A percentile compares a stretch with the other conserved stretches of the same genome.
These are phyloP conservation scores for Fraxinus americana DNA, from an alignment of 257 asterid species.

Conservation along the genomic window DNA sequence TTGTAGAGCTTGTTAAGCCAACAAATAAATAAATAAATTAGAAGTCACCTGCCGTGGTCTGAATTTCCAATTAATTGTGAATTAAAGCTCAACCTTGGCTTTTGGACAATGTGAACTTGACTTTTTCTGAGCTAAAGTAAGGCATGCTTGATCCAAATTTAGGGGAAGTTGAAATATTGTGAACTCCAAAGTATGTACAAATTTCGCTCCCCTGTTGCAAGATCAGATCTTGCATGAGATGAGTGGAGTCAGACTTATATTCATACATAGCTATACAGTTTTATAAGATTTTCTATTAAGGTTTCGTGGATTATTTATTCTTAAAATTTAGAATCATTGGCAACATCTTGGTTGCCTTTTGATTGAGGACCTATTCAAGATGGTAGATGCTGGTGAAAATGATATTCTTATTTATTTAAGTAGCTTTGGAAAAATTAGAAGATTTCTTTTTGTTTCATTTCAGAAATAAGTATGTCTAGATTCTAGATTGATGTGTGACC, in stretches of 20 bases:
- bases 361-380: constrained; percentile 1
- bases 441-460: not conserved
- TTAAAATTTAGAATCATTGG: not conserved
- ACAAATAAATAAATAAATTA: not conserved
- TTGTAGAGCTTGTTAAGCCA: not conserved
- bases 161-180: not conserved
- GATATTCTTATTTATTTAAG: not conserved
- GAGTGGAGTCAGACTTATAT: not conserved
- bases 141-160: not conserved
- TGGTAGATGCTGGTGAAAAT: not conserved
- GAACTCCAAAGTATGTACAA: not conserved
- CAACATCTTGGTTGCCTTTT: constrained; percentile 2
- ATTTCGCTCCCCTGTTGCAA: not conserved
- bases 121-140: not conserved
- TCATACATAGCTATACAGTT: not conserved
- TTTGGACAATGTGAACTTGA: not conserved
- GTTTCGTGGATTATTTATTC: not conserved
- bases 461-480: not conserved
- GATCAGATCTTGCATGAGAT: not conserved
- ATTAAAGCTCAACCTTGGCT: not conserved
- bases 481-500: not conserved
- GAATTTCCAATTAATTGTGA: not conserved
- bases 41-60: not conserved
- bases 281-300: not conserved
- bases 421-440: not conserved